Conservation (phyloP, 768 basidiomycete genomes). For the Leccinum broughii region DNA sequence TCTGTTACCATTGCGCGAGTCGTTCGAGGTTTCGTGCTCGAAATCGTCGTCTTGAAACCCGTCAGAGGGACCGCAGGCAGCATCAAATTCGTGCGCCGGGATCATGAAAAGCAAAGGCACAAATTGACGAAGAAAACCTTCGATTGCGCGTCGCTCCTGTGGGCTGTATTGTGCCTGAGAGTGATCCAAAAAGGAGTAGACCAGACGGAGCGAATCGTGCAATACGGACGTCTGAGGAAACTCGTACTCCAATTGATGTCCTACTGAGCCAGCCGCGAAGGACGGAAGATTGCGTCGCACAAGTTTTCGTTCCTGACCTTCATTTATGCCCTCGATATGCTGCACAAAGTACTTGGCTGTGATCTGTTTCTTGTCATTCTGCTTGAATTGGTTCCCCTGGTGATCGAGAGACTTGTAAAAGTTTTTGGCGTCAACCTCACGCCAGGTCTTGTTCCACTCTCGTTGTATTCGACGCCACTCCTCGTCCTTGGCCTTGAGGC, state of each 20-base stretch:
- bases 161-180: slow-evolving; percentile 72
- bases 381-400: slow-evolving; percentile 92
- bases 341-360: slow-evolving; percentile 80
- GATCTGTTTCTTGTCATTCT: slow-evolving; percentile 92
- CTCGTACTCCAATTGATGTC: slow-evolving; percentile 75
- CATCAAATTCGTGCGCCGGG: slow-evolving; percentile 65
- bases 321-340: slow-evolving; percentile 72
- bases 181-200: slow-evolving; percentile 89
- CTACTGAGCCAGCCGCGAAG: slow-evolving; percentile 49
- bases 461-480: slow-evolving; percentile 95
- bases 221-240: slow-evolving; percentile 79
- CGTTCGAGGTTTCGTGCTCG: slow-evolving; percentile 28
- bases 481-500: slow-evolving; percentile 92
- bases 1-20: slow-evolving; percentile 39
- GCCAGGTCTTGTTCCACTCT: slow-evolving; percentile 96
- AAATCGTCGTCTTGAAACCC: slow-evolving; percentile 40
- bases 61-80: slow-evolving; percentile 57
- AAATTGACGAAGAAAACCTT: slow-evolving; percentile 82
- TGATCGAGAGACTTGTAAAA: slow-evolving; percentile 98
- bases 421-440: slow-evolving; percentile 95
- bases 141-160: slow-evolving; percentile 79
- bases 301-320: slow-evolving; percentile 49
- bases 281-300: slow-evolving; percentile 32
- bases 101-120: slow-evolving; percentile 80
- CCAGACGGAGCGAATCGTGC: slow-evolving; percentile 86